Evolutionary conservation across 2,329 filamentous ascomycete genomes (phyloP), one percentile per base, ranked within the genome.

Genomic region (Talaromyces sp.): DNA sequence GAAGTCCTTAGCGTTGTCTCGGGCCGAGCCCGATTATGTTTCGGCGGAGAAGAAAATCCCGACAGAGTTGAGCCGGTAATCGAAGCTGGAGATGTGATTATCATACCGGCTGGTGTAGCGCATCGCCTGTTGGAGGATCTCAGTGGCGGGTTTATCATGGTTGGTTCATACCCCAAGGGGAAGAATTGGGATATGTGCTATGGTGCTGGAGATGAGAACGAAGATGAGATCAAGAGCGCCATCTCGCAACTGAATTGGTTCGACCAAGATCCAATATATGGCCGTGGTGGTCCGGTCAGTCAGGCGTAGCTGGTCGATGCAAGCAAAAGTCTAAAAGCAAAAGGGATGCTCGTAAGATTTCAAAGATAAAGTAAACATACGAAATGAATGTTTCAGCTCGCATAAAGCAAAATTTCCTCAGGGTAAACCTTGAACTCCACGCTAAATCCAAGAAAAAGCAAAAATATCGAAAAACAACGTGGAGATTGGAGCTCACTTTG

Each of bases 141-240:
- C 54, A 73, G 73, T 22, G 75, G 79, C 19, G 80, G 77, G 1
- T 91, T 91, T 72, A 77, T 85, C 72, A 90, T 90, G 88, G 84
- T 91, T 0, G 89, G 89, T 0, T 83, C 82, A 57, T 90, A 91
- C 79, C 88, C 87, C 0, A 77, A 69, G 27, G 84, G 78, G 16
- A 81, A 79, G 64, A 68, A 74, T 19, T 91, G 87, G 87, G 88
- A 91, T 74, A 90, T 91, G 89, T 90, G 88, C 70, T 90, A 90
- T 78, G 89, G 88, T 1, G 80, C 79, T 60, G 70, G 79, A 43
- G 85, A 80, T 0, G 88, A 90, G 71, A 83, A 81, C 0, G 88
- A 89, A 71, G 83, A 85, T 71, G 73, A 75, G 7, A 85, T 84
- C 70, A 74, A 84, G 7, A 74, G 81, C 65, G 73, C 69, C 7